These are phyloP conservation scores for Geotrichum carabidarum DNA, from an alignment of 1,139 yeast species.

Conservation along the genomic window DNA sequence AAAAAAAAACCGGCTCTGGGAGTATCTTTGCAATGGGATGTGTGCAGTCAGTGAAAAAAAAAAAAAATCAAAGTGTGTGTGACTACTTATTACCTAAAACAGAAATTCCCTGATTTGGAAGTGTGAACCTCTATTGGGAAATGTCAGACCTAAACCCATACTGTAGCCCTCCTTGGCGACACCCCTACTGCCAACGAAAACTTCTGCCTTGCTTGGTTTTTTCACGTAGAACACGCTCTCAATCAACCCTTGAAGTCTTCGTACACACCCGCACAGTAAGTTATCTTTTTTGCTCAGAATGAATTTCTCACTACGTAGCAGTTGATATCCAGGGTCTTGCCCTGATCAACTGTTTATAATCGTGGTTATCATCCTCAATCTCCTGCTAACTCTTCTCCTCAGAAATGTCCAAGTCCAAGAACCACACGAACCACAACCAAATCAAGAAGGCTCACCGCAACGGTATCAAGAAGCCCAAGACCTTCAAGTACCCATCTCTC, in stretches of 20 bases:
- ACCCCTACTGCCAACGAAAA: too few relatives aligned
- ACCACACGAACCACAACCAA: conserved; percentile 99
- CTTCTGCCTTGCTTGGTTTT: background rate
- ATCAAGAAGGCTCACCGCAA: conserved; percentile 99
- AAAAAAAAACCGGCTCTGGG: conserved; percentile 15
- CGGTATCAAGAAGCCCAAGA: conserved; percentile 99
- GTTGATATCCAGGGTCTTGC: background rate
- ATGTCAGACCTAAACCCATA: too few relatives aligned
- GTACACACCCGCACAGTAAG: background rate
- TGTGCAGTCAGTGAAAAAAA: background rate
- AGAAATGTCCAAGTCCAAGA: conserved; percentile 54
- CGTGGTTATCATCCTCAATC: background rate
- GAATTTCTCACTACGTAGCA: too few relatives aligned
- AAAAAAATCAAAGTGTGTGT: background rate
- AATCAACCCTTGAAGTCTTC: conserved; percentile 1
- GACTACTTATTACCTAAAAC: too few relatives aligned
- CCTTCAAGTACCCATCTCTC: conserved; percentile 95
- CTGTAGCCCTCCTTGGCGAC: too few relatives aligned
- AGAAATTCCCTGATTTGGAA: too few relatives aligned
- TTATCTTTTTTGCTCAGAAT: background rate
- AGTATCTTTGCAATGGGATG: background rate
- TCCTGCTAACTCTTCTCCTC: background rate
- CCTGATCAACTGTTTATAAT: background rate
- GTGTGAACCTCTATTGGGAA: too few relatives aligned
- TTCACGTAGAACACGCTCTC: background rate